Percentiles rank a stretch among this genome's conserved stretches.
These are phyloP conservation scores for Metschnikowia peoriensis DNA, from an alignment of 805 yeast genomes.

Conservation along the genomic window DNA sequence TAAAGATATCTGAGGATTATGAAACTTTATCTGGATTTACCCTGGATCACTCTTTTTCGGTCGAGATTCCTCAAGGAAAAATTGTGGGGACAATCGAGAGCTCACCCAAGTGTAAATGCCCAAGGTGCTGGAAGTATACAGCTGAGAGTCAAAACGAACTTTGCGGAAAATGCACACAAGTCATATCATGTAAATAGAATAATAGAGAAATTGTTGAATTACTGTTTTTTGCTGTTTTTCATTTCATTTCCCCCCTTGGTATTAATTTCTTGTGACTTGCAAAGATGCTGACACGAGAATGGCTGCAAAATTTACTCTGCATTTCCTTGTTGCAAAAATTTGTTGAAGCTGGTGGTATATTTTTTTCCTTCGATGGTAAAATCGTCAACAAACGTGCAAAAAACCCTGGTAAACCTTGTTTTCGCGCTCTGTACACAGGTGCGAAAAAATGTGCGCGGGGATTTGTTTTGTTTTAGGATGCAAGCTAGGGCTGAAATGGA, in stretches of 20 bases:
- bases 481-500: neutral
- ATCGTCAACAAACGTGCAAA: neutral
- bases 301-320: neutral
- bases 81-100: slow-evolving; percentile 39
- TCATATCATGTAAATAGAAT: slow-evolving; percentile 29
- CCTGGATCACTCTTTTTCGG: neutral
- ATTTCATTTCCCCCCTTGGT: neutral
- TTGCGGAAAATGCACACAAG: slow-evolving; percentile 64
- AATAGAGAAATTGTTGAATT: neutral
- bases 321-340: neutral
- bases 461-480: neutral
- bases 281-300: neutral
- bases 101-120: slow-evolving; percentile 64
- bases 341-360: neutral
- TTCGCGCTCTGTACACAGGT: neutral
- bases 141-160: slow-evolving; percentile 50
- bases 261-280: neutral
- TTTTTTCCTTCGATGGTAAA: no score
- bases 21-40: neutral
- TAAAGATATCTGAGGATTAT: slow-evolving; percentile 15
- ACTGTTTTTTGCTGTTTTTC: neutral
- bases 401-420: neutral
- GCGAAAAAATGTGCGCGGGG: neutral
- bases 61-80: slow-evolving; percentile 20
- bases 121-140: slow-evolving; percentile 89